A percentile compares a stretch with the other conserved stretches of the same genome.
phyloP scores from a whole-genome alignment of 164 flowering plant genomes.

The Tetracentron sinense region DNA sequence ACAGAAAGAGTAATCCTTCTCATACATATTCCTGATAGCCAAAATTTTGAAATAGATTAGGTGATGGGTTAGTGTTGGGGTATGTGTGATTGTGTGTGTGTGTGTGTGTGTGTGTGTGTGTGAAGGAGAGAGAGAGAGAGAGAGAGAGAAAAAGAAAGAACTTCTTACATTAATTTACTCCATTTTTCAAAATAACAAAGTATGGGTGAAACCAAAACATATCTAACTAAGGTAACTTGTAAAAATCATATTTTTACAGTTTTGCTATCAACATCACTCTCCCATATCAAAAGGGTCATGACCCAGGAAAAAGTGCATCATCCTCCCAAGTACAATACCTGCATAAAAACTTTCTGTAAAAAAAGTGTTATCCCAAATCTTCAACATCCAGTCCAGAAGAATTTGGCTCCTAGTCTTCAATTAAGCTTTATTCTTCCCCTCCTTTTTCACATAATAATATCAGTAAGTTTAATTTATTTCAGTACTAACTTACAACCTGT shows the following conservation, averaged over 20 bases:
- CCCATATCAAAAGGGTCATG: background rate
- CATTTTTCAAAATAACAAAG: background rate
- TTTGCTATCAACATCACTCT: background rate
- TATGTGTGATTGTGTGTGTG: too few species aligned
- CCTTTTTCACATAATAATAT: background rate
- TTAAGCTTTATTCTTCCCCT: background rate
- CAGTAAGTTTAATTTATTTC: background rate
- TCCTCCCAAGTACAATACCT: background rate
- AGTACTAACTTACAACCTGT: background rate
- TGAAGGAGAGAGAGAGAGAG: conserved; percentile 2
- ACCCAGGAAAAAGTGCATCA: background rate
- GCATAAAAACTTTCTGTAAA: background rate
- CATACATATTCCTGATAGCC: background rate
- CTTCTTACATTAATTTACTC: background rate
- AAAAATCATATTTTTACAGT: too few species aligned
- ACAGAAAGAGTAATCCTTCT: too few species aligned
- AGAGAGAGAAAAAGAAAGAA: background rate
- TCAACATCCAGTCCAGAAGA: background rate
- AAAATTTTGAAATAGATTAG: too few species aligned
- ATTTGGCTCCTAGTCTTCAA: background rate
- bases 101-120: background rate
- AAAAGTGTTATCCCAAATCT: background rate
- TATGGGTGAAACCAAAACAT: background rate
- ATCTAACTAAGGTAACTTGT: too few species aligned
- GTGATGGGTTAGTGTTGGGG: too few species aligned